Evolutionary conservation across 495 filamentous ascomycete genomes (phyloP), one percentile per base, ranked within the genome.

Genomic region (Daldinia loculata): DNA sequence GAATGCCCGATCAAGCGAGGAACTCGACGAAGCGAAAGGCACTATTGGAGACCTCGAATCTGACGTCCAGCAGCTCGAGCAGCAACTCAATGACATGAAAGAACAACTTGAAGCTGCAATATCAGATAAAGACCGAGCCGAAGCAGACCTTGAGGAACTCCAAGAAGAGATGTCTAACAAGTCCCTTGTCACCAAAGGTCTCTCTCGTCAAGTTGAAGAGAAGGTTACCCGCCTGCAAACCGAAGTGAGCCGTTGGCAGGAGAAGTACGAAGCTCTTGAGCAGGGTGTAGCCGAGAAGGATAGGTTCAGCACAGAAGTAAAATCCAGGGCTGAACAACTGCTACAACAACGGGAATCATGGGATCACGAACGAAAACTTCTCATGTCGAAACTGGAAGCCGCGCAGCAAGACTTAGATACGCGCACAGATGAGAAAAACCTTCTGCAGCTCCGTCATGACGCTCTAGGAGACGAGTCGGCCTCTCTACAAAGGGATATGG

Each of bases 81-180:
- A 81, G n/a, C 81, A 85, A 74, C 69, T 88, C 2, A 84, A 87
- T 38, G 85, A 88, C 19, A 84, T 86, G 67, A 88, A 87, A 58
- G 84, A 88, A 2, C 85, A 90, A 57, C 79, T 89, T 11, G 82
- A 91, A 56, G 81, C 86, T 32, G 90, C 91, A n/a, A 61, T 87
- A n/a, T 77, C 84, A 22, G 85, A 89, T 55, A 92, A 90, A 63
- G 81, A 81, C 30, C 81, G 82, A n/a, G 84, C 84, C 17, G 82
- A 88, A 72, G 81, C 81, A 24, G 84, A 89, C 59, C 76, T 91
- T 4, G 85, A 89, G 60, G 84, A 93, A 76, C 78, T 95, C 19
- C 90, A 90, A 56, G 89, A 92, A 51, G 91, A 95, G 70, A 88
- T 93, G 84, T 84, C 89, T 7, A 89, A 93, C 76, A 94, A 92